Base-by-base conservation (phyloP, 768 basidiomycete species). In the Piloderma croceum region DNA sequence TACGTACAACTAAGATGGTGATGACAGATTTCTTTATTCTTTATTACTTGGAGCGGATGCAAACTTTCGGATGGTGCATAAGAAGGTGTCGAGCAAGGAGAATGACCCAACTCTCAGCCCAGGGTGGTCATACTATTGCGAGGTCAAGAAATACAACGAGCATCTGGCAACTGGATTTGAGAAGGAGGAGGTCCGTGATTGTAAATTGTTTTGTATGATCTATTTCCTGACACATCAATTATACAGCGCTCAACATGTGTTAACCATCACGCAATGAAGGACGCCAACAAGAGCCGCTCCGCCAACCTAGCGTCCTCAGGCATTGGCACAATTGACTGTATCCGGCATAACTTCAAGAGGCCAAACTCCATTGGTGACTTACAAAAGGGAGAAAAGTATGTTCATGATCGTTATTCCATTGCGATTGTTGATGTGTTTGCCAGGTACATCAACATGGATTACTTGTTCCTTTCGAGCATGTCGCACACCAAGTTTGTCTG, bases 21-120 rank as follows among this genome's bases (percentile, higher is more conserved):
- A 21, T 23, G n/a, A 29, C 29, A 63, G 62, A 38, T 64, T 60
- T 57, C 22, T 61, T 3, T 54, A 58, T 37, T 24, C 24, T 2
- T 29, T 50, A 4, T 59, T 60, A 33, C 20, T 64, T 2, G 53
- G 51, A 1, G 54, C 65, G 1, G 59, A 64, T 36, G 52, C 59
- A 2, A 63, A 63, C 46, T 66, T 64, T 41, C 46, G 59, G 1
- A 45, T 63, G 10, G 61, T 60, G 38, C 36, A 52, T 5, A 42
- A 46, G 27, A 47, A 46, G 17, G 51, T 54, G 1, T 62, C 59
- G 13, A 55, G 22, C 7, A 47, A 57, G 2, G 44, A 48, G 7
- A 41, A 34, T 3, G 58, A 63, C 44, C 62, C 62, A 7, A 45
- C 51, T 6, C 47, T 63, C 3, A 56, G 51, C 37, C 35, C 45